Conservation (phyloP, 202 grass and related monocot species). For the Bolboschoenoplectus hybrid region DNA sequence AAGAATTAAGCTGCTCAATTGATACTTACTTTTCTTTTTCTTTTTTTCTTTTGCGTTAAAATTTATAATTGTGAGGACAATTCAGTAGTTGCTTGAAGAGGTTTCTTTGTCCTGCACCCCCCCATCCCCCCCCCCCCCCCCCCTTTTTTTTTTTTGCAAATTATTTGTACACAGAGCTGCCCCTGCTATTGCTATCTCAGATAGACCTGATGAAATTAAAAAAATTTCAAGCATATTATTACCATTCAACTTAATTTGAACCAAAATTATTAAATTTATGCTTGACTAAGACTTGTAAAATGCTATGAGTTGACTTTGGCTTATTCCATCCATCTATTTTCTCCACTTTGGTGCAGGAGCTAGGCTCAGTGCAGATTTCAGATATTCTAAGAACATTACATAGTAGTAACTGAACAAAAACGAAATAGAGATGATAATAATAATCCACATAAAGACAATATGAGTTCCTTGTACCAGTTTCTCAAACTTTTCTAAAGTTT, state of each 20-base stretch:
- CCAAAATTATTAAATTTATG: neutral
- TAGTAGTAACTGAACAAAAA: too few relatives aligned
- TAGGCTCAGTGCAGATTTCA: too few relatives aligned
- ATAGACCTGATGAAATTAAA: neutral
- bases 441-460: too few relatives aligned
- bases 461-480: too few relatives aligned
- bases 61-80: neutral
- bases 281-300: too few relatives aligned
- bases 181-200: neutral
- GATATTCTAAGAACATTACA: too few relatives aligned
- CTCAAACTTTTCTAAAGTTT: too few relatives aligned
- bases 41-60: neutral
- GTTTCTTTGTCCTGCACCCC: neutral
- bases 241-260: neutral
- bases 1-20: neutral
- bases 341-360: too few relatives aligned
- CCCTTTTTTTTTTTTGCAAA: neutral
- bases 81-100: neutral
- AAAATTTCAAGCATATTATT: neutral
- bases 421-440: too few relatives aligned
- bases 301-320: too few relatives aligned
- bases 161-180: neutral
- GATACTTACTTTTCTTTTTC: neutral
- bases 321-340: too few relatives aligned
- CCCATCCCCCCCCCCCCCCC: too few relatives aligned